Evolutionary conservation across 352 stramenopile genomes (phyloP), one percentile per base, ranked within the genome.

Genomic region (Phytophthora boehmeriae): DNA sequence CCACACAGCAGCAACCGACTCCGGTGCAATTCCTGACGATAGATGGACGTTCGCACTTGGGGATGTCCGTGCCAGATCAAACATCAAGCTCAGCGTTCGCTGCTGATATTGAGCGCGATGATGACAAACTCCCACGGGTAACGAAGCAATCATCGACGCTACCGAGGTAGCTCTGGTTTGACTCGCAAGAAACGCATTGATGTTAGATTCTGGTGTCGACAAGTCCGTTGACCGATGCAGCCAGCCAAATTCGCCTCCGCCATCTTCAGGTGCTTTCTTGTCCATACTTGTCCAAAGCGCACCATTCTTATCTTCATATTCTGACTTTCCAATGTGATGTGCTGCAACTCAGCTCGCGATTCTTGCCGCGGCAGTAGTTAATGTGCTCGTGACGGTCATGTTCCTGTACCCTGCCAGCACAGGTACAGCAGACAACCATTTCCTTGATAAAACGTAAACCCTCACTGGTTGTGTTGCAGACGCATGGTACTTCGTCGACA

Each of bases 1-100:
- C 10, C 25, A 32, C 41, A 35, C 27, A 53, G 19, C 43, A 42
- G 1, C 62, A 54, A 60, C 10, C 47, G 36, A 39, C 43, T 17
- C 81, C 81, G 8, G 79, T 81, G 8, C 81, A 90, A 46, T 53
- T 90, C 28, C 23, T 90, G 27, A 66, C 62, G 2, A 52, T 82
- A 39, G 73, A 86, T 42, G 77, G 81, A 1, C 60, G 68, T 11
- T 68, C 67, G 0, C 67, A 79, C 14, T 67, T 90, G 23, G 81
- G 81, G 0, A 46, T 87, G 17, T 63, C 77, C 1, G 56, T 48
- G 47, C 17, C 23, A 16, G 42, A 45, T 8, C 45, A 44, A 17
- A 9, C 45, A 20, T 56, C 51, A 13, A 38, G 11, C 42, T 47
- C 52, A n/a, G 50, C 53, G 5, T 41, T 35, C 14, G 0, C 50